Percentiles rank a stretch among this genome's conserved stretches.
phyloP scores from a whole-genome alignment of 2,329 filamentous ascomycete species.

The Ophiostoma perfectum region DNA sequence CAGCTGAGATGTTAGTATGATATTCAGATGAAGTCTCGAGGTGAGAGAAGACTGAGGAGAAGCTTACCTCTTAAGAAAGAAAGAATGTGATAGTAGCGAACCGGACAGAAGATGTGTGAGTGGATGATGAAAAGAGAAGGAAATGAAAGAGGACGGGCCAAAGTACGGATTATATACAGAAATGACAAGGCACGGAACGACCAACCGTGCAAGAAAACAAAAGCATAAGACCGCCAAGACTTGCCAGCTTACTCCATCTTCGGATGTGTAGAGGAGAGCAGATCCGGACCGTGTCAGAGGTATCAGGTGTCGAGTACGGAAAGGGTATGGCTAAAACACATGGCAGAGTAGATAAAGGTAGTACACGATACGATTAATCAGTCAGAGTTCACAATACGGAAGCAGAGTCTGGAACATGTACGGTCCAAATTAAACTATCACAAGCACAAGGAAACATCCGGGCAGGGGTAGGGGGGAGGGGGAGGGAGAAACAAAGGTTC shows the following conservation, averaged over 20 bases:
- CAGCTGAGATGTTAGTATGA: conserved; percentile 35
- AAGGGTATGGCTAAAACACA: conserved; percentile 32
- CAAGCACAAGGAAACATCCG: background rate
- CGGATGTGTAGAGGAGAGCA: conserved; percentile 34
- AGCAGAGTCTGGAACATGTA: background rate
- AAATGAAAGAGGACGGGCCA: conserved; percentile 26
- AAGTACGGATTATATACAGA: conserved; percentile 3
- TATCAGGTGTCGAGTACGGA: conserved; percentile 33
- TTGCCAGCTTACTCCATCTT: background rate
- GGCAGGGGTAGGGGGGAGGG: background rate
- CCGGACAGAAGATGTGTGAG: conserved; percentile 30
- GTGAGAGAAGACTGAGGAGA: background rate
- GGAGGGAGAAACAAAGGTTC: background rate
- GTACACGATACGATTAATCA: background rate
- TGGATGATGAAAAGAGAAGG: conserved; percentile 34
- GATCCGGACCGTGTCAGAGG: conserved; percentile 37
- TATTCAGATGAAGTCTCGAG: background rate
- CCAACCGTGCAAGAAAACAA: conserved; percentile 12
- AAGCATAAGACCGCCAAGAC: conserved; percentile 11
- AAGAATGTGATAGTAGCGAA: conserved; percentile 35
- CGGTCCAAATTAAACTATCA: background rate
- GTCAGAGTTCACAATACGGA: background rate
- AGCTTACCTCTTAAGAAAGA: conserved; percentile 44
- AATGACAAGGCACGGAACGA: background rate
- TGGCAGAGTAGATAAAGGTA: conserved; percentile 4